Base-by-base conservation (phyloP, 169 alveolate genomes). In the Theileria sp. region DNA sequence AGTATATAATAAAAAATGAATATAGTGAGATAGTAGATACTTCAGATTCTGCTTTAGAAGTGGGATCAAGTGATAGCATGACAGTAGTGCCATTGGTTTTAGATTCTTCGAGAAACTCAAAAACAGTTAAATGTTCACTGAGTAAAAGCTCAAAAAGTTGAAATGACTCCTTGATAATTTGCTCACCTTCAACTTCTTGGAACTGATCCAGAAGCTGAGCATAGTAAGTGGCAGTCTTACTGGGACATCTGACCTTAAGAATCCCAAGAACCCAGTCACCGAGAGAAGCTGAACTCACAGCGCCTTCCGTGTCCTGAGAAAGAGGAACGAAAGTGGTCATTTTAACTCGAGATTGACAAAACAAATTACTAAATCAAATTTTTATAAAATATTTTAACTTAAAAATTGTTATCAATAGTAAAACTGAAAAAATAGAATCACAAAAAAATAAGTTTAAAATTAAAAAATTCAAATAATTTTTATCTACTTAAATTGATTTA, bases 211-310 rank as follows among this genome's bases (percentile, higher is more conserved):
- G 80, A 58, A 88, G 81, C 78, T 88, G 86, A 68, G 85, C 66
- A 79, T 86, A 88, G 85, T 86, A 88, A 7, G 75, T 87, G 44
- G 87, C 87, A 49, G 87, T 81, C 68, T 80, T 86, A 30, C 77
- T 75, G 62, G 90, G 89, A 26, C 64, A 78, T 28, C 87, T 80
- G 74, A 81, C 88, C 75, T 88, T 88, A 21, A 88, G 74, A 32
- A 88, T 86, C 17, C 90, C 86, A 17, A 88, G 79, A 60, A 88
- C 86, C 92, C 92, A 88, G 77, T 88, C 93, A 38, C 93, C 93
- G 66, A 88, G 81, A n/a, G 93, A 81, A 13, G 88, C 93, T 10
- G 93, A 86, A 38, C 92, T 88, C 26, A 88, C 92, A 3, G 93
- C 88, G 5, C 93, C 93, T 62, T 87, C 89, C n/a, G 88, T 67